Evolutionary conservation across 1,284 basidiomycete species (phyloP).

Genomic region (Trametes polyzona): DNA sequence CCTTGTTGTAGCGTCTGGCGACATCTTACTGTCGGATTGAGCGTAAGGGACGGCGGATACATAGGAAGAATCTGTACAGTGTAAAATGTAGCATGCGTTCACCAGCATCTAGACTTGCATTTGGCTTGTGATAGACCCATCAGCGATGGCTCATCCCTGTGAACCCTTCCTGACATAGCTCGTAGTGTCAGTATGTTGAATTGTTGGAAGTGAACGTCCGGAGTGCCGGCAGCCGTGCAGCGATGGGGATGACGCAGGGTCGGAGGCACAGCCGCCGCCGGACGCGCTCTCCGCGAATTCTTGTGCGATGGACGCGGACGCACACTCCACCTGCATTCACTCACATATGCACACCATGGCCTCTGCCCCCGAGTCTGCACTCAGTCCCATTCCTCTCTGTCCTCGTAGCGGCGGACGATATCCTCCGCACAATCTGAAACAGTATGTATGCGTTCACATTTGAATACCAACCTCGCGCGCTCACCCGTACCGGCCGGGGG

Average conservation of each 20-base stretch:
- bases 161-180: no score
- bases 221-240: background rate
- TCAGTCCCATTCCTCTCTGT: no score
- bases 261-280: background rate
- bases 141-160: background rate
- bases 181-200: no score
- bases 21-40: background rate
- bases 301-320: slow-evolving; percentile 5
- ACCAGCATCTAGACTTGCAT: slow-evolving; percentile 3
- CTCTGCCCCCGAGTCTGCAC: no score
- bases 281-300: background rate
- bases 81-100: slow-evolving; percentile 17
- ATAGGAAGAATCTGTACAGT: slow-evolving; percentile 13
- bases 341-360: no score
- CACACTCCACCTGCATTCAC: no score
- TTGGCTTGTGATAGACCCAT: background rate
- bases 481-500: background rate
- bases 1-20: background rate
- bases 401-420: no score
- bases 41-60: background rate
- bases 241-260: no score
- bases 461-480: background rate
- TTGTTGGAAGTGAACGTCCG: no score
- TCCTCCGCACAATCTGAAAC: background rate
- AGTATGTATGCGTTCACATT: no score